Conservation (phyloP, 345 rosid genomes). For the Crucihimalaya himalaica region DNA sequence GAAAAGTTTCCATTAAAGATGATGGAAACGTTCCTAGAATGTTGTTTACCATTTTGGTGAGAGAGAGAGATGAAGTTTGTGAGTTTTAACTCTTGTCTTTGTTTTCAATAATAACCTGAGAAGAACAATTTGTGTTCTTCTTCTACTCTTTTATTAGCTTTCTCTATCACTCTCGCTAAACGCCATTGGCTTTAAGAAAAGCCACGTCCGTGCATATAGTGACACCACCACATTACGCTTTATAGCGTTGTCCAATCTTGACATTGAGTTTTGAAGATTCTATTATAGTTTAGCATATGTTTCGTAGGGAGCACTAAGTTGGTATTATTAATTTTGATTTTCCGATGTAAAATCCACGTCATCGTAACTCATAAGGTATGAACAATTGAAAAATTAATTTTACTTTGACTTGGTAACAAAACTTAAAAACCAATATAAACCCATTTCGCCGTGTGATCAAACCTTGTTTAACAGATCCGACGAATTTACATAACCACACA, state of each 20-base stretch:
- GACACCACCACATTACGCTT: neutral
- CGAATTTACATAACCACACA: neutral
- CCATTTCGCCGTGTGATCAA: neutral
- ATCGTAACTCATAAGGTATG: conserved; percentile 18
- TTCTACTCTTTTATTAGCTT: neutral
- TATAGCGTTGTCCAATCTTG: conserved; percentile 11
- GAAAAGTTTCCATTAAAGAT: conserved; percentile 22
- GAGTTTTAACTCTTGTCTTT: neutral
- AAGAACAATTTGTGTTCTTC: conserved; percentile 9
- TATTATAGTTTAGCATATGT: neutral
- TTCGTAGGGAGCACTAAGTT: neutral
- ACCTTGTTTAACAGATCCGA: conserved; percentile 7
- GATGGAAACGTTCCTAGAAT: conserved; percentile 5
- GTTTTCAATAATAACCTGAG: neutral
- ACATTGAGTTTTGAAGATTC: conserved; percentile 11
- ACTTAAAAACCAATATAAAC: neutral
- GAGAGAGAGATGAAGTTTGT: conserved; percentile 9
- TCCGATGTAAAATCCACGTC: conserved; percentile 3
- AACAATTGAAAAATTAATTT: neutral
- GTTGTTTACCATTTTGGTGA: conserved; percentile 20
- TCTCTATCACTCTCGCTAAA: neutral
- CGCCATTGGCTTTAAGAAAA: conserved; percentile 15
- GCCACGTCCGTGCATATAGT: conserved; percentile 17
- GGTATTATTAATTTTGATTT: neutral
- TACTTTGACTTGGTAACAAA: neutral